These are phyloP conservation scores for Astraeus odoratus DNA, from an alignment of 768 basidiomycete species.

Conservation along the genomic window DNA sequence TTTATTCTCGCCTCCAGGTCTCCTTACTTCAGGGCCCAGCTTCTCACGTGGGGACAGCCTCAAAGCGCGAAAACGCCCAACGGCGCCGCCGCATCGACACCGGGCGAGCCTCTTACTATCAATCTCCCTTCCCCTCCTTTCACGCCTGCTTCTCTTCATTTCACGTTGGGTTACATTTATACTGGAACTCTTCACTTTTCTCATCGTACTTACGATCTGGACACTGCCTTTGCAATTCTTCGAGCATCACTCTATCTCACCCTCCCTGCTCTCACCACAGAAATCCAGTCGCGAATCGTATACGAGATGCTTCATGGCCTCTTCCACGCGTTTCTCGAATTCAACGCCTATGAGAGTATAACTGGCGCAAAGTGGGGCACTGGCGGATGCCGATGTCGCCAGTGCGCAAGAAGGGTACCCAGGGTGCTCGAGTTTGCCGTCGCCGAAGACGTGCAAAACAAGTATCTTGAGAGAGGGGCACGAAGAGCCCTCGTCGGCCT, in stretches of 20 bases:
- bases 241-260: conserved; percentile 76
- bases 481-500: conserved; percentile 72
- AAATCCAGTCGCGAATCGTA: conserved; percentile 76
- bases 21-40: conserved; percentile 76
- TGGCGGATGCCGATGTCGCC: conserved; percentile 77
- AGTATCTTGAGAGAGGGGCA: conserved; percentile 61
- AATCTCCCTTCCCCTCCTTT: conserved; percentile 88
- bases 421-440: conserved; percentile 79
- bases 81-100: conserved; percentile 16
- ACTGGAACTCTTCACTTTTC: conserved; percentile 92
- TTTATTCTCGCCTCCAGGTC: conserved; percentile 89
- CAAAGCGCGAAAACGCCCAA: conserved; percentile 23
- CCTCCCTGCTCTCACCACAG: conserved; percentile 64
- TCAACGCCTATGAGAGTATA: conserved; percentile 69
- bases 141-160: conserved; percentile 89
- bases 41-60: conserved; percentile 57
- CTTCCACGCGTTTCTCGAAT: conserved; percentile 76
- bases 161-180: conserved; percentile 91
- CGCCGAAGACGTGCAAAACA: conserved; percentile 69
- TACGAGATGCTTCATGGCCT: conserved; percentile 89
- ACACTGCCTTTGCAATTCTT: conserved; percentile 86
- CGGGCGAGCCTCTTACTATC: conserved; percentile 48
- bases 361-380: conserved; percentile 76
- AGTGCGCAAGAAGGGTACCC: conserved; percentile 75
- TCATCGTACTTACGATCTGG: conserved; percentile 87